These are phyloP conservation scores for Oemleria cerasiformis DNA, from an alignment of 306 rosid species.

Conservation along the genomic window DNA sequence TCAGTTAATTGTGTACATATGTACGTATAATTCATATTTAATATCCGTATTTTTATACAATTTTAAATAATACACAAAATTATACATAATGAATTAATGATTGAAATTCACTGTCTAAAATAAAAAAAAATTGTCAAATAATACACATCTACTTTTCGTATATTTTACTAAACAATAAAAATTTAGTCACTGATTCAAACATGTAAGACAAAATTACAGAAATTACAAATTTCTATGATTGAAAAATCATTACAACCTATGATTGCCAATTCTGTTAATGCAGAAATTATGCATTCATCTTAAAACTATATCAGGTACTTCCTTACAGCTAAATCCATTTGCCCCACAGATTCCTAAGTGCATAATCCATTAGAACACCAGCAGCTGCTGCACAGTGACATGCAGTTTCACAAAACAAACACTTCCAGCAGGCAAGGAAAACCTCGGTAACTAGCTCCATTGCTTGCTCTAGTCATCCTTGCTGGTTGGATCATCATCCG, in stretches of 20 bases:
- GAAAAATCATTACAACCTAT: background rate
- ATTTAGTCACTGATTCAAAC: background rate
- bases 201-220: background rate
- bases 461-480: background rate
- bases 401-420: background rate
- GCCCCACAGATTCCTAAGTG: background rate
- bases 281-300: background rate
- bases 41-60: no score
- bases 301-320: background rate
- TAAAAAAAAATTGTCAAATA: no score
- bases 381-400: background rate
- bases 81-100: no score
- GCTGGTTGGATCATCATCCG: constrained; percentile 20
- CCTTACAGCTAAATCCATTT: constrained; percentile 4
- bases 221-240: background rate
- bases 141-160: no score
- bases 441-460: background rate
- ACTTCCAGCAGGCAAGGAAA: background rate
- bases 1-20: no score
- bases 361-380: background rate
- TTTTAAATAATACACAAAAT: no score
- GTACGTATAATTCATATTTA: no score
- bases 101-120: no score
- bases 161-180: no score
- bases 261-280: background rate